Conservation (phyloP, 2,329 filamentous ascomycete genomes). For the Verticillium longisporum region DNA sequence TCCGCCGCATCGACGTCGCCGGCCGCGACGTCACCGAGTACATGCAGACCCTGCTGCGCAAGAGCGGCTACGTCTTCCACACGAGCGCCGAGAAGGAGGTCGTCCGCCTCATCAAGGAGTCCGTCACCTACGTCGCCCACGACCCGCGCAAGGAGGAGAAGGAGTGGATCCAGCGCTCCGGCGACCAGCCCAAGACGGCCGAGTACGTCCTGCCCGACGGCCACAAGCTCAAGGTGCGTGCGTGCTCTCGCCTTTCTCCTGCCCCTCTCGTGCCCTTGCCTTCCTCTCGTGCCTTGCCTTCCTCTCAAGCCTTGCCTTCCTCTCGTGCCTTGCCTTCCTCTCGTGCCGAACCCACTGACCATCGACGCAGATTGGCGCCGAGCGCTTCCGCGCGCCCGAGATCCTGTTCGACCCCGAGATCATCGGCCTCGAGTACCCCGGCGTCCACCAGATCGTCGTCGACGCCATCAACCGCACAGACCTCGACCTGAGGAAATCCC, state of each 20-base stretch:
- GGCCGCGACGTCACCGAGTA: conserved; percentile 95
- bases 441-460: conserved; percentile 95
- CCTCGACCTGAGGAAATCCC: conserved; percentile 85
- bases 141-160: conserved; percentile 95
- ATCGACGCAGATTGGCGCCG: conserved; percentile 65
- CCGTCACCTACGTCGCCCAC: conserved; percentile 80
- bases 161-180: conserved; percentile 68
- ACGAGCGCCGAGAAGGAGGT: conserved; percentile 99
- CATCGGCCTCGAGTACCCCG: conserved; percentile 93
- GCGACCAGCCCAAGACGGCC: conserved; percentile 67
- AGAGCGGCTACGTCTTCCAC: conserved; percentile 91
- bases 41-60: conserved; percentile 82
- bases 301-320: too few species aligned
- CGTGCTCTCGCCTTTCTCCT: background rate
- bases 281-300: background rate
- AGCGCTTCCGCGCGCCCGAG: conserved; percentile 92
- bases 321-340: too few species aligned
- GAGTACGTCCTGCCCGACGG: conserved; percentile 92
- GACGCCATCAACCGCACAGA: conserved; percentile 94
- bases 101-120: conserved; percentile 96
- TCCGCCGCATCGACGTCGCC: conserved; percentile 91
- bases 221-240: conserved; percentile 74
- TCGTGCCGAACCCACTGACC: background rate
- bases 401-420: conserved; percentile 97
- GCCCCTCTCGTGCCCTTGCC: background rate